Evolutionary conservation across 1,139 yeast species (phyloP).

Genomic region (Insectozyma bohioensis): DNA sequence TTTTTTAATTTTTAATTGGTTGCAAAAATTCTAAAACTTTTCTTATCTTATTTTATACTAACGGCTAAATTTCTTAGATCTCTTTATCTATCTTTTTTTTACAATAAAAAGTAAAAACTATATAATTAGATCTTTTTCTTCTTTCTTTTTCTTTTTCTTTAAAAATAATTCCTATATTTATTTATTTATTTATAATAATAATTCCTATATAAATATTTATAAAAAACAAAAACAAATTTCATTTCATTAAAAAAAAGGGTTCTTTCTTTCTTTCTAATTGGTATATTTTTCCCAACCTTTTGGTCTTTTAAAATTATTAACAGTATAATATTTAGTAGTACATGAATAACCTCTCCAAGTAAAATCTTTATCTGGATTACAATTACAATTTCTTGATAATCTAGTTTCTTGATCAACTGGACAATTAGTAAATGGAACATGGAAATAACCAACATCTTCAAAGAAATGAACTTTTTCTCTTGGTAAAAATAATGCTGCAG

Average conservation of each 20-base stretch:
- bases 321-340: conserved; percentile 67
- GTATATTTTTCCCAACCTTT: conserved; percentile 71
- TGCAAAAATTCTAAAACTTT: no score
- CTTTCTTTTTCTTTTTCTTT: no score
- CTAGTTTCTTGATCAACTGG: conserved; percentile 63
- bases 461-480: conserved; percentile 71
- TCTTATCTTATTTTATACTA: no score
- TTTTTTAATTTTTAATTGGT: no score
- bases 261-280: no score
- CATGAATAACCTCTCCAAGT: conserved; percentile 89
- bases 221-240: conserved; percentile 1
- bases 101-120: no score
- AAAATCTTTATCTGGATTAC: conserved; percentile 74
- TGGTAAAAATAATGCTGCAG: conserved; percentile 73
- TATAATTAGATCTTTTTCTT: no score
- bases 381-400: conserved; percentile 59
- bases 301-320: conserved; percentile 65
- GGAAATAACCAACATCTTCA: conserved; percentile 81
- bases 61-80: no score
- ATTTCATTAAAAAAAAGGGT: no score
- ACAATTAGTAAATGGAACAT: conserved; percentile 75
- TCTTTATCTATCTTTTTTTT: no score
- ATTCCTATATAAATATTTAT: not conserved
- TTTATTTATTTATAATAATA: no score
- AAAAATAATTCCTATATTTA: no score